Base-by-base conservation (phyloP, 2,329 filamentous ascomycete species). In the Fusarium nematophilum region DNA sequence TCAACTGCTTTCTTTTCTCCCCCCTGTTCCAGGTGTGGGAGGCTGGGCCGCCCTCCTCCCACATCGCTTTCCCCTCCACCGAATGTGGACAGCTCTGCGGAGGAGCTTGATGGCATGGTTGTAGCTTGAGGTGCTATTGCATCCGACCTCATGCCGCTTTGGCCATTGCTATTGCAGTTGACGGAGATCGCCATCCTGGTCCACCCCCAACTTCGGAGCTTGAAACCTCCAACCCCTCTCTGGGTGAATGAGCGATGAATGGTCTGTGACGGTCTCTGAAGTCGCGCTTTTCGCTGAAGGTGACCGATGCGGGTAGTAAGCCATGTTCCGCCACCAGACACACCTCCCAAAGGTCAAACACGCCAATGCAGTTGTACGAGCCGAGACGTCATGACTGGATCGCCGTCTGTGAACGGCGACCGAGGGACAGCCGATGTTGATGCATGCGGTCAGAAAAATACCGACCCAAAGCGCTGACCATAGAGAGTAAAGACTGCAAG, bases 211-310 rank as follows among this genome's bases (percentile, higher is more conserved):
- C 34, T 13, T 43, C 11, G 11, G 25, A 47, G 33, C n/a, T 51
- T 63, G 55, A 63, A 63, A 63, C 4, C 59, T 45, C 55, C 50
- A 46, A 31, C 40, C 45, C 48, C 48, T 44, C 55, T 40, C 14
- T 23, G 34, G 11, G 9, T 29, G 42, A 29, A 33, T 13, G 29
- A 10, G 29, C 9, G 4, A 8, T 10, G n/a, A 30, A n/a, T n/a
- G n/a, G 15, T n/a, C 14, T 14, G 21, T 33, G 36, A 42, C 11
- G 17, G 9, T 18, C 25, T 48, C 25, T 48, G 21, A 21, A 21
- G 21, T 39, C 30, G 23, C 17, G 23, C 33, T 14, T 49, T 49
- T 25, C 9, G 25, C 23, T 29, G 9, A 36, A n/a, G 30, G 13
- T 36, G 31, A 34, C 21, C n/a, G 9, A 17, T 26, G 26, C 34